phyloP scores from a whole-genome alignment of 2,329 filamentous ascomycete species.

The Phaeoacremonium minimum region DNA sequence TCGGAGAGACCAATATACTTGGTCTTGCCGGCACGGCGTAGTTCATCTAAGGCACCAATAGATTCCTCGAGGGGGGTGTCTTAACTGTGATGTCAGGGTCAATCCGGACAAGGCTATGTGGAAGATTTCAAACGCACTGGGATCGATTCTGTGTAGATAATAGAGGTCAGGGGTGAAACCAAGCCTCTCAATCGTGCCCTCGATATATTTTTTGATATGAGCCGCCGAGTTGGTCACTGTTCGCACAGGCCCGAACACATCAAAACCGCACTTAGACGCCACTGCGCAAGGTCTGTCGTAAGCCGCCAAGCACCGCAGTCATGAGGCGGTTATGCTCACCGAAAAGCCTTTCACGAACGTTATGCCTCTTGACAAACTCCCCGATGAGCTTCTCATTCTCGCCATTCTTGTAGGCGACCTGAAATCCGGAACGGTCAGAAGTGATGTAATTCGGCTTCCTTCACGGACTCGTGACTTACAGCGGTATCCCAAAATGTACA shows the following conservation, averaged over 20 bases:
- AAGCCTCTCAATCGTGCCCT: constrained; percentile 42
- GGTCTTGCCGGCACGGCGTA: constrained; percentile 39
- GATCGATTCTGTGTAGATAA: constrained; percentile 38
- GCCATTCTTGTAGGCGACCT: constrained; percentile 40
- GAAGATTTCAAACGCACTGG: constrained; percentile 20
- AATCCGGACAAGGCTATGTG: background rate
- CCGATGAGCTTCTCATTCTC: constrained; percentile 44
- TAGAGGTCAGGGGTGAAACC: constrained; percentile 42
- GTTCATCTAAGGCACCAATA: constrained; percentile 37
- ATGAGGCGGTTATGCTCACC: constrained; percentile 18
- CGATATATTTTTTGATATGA: constrained; percentile 39
- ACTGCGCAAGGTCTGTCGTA: constrained; percentile 20
- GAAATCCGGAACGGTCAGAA: background rate
- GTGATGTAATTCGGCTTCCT: background rate
- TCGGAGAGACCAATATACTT: constrained; percentile 44
- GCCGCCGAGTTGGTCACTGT: constrained; percentile 29
- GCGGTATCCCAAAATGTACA: background rate
- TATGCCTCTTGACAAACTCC: constrained; percentile 44
- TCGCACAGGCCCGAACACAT: constrained; percentile 23
- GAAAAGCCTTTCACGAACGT: constrained; percentile 42
- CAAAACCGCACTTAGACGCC: constrained; percentile 42
- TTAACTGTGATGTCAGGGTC: background rate
- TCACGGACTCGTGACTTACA: background rate
- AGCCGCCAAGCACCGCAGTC: background rate
- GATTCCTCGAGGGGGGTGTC: constrained; percentile 40